A percentile compares a stretch with the other conserved stretches of the same genome.
These are phyloP conservation scores for Seiridium cupressi DNA, from an alignment of 2,329 filamentous ascomycete genomes.

Conservation along the genomic window DNA sequence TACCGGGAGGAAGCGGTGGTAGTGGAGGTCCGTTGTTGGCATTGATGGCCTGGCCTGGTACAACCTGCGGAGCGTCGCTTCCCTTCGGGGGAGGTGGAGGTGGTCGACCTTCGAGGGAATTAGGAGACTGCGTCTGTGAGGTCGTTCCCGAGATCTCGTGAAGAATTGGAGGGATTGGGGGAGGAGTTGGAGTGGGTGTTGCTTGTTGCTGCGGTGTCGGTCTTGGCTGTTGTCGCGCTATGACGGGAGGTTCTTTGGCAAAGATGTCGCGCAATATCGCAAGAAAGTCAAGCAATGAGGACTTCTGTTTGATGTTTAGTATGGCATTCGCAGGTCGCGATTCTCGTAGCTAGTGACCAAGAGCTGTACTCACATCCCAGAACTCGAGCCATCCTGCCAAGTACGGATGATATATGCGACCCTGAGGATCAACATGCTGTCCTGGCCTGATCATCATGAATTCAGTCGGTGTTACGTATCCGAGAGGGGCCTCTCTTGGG, in stretches of 20 bases:
- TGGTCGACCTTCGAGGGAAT: constrained; percentile 31
- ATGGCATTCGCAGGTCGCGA: too few relatives aligned
- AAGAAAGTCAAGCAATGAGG: constrained; percentile 78
- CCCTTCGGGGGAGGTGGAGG: constrained; percentile 57
- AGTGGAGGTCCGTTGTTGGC: constrained; percentile 24
- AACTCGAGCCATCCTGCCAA: constrained; percentile 84
- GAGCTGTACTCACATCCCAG: constrained; percentile 71
- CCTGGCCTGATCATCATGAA: constrained; percentile 89
- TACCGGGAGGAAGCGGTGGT: constrained; percentile 33
- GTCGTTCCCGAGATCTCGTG: constrained; percentile 54
- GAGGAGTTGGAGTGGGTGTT: constrained; percentile 53
- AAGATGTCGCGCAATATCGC: constrained; percentile 83
- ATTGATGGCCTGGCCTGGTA: constrained; percentile 31
- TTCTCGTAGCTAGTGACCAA: background rate
- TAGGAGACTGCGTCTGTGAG: constrained; percentile 30
- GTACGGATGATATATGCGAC: constrained; percentile 93
- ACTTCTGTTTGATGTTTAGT: constrained; percentile 56
- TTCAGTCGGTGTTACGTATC: constrained; percentile 84
- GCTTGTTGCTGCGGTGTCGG: constrained; percentile 29
- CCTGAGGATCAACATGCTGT: constrained; percentile 92
- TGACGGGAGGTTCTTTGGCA: constrained; percentile 89
- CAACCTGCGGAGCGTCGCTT: constrained; percentile 23
- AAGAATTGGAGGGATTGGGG: constrained; percentile 71
- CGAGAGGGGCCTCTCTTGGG: constrained; percentile 78
- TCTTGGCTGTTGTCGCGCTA: constrained; percentile 63